Base-by-base conservation (phyloP, 1,284 basidiomycete genomes). In the Ustilago curta region DNA sequence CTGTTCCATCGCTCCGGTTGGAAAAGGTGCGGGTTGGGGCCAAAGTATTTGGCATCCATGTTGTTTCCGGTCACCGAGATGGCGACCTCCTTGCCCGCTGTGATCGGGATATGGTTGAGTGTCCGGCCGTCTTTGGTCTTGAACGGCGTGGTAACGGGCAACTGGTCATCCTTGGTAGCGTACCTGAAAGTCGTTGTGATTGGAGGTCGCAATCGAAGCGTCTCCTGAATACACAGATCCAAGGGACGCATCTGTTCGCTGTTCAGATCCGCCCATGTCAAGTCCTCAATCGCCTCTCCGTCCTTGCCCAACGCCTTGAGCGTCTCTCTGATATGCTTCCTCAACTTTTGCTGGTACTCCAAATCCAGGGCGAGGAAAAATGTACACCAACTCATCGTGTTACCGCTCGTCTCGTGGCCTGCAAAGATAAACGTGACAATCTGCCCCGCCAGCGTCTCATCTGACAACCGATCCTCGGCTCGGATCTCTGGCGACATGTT, bases 351-450 rank as follows among this genome's bases (percentile, higher is more conserved):
- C 50, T 83, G 82, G 11, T 77, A 66, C 5, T 62, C 55, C 1
- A 47, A 74, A 39, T 83, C 49, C 48, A 77, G 55, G 2, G 80
- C 66, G 12, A 84, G 70, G 27, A 77, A 66, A 37, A 72, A 69
- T 2, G 83, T 67, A 19, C 79, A 72, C 83, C 83, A 85, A 25
- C 70, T 68, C 31, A 78, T 63, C 43, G 78, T 79, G 70, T 73
- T 23, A 65, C 59, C 21, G 77, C 11, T 76, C 11, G 83, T 83
- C 57, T 85, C 83, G 75, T 84, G 83, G 0, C 83, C 83, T 12
- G 77, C 79, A 63, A 84, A 83, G 48, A 82, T 77, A 31, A 83
- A 78, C 0, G 81, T 82, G 0, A 79, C 75, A 6, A 81, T 70
- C 59, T 83, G 80, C 67, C 59, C 76, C 29, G 70, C 82, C 43